Conservation (phyloP, 106 monocot species). For the Ottelia alismoides region DNA sequence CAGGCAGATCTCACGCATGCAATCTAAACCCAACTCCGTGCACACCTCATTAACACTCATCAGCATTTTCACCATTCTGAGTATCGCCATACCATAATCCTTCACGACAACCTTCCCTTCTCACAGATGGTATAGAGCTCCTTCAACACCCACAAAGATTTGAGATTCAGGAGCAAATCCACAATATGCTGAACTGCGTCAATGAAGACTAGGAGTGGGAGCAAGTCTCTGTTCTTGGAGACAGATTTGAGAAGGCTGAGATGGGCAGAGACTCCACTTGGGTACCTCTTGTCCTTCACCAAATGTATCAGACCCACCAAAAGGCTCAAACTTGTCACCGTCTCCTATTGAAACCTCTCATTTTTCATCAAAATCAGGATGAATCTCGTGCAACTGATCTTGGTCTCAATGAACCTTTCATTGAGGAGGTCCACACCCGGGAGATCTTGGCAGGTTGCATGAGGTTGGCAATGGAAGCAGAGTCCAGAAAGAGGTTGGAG, state of each 20-base stretch:
- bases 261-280: constrained; percentile 1
- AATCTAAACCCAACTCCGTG: constrained; percentile 37
- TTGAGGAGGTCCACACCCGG: constrained; percentile 52
- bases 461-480: constrained; percentile 24
- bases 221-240: neutral
- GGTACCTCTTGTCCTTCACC: constrained; percentile 7
- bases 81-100: constrained; percentile 9
- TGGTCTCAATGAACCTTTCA: constrained; percentile 20
- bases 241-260: constrained; percentile 1
- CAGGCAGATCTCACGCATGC: constrained; percentile 45
- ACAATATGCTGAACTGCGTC: constrained; percentile 2
- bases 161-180: constrained; percentile 6
- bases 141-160: constrained; percentile 1
- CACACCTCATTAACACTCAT: constrained; percentile 62
- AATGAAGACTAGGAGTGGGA: constrained; percentile 1
- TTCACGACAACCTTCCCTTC: constrained; percentile 5
- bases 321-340: constrained; percentile 9
- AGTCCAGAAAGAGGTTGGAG: constrained; percentile 30
- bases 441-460: constrained; percentile 58
- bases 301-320: constrained; percentile 8
- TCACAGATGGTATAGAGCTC: neutral
- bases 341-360: constrained; percentile 1
- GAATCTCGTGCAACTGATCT: constrained; percentile 13
- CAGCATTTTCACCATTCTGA: constrained; percentile 25
- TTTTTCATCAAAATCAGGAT: constrained; percentile 5